A percentile compares a stretch with the other conserved stretches of the same genome.
phyloP scores from a whole-genome alignment of 2,329 filamentous ascomycete genomes.

The Aspergillus ruber region DNA sequence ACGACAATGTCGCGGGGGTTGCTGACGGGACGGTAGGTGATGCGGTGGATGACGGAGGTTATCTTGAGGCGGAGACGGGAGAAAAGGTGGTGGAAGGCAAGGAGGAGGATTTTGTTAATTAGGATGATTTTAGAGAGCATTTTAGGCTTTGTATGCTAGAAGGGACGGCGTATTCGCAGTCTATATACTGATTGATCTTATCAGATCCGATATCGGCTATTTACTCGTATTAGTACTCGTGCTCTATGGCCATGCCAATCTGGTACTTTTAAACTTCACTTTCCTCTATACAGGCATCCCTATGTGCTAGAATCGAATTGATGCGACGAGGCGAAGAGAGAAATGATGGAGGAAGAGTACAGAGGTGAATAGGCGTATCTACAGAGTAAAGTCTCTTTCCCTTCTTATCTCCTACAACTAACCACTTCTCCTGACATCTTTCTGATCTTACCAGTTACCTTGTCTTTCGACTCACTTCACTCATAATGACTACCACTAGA shows the following conservation, averaged over 20 bases:
- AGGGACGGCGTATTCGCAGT: not conserved
- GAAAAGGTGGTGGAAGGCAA: slow-evolving; percentile 1
- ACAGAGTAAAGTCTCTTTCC: too few species aligned
- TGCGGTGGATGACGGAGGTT: slow-evolving; percentile 5
- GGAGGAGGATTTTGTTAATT: slow-evolving; percentile 2
- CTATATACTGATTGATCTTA: not conserved
- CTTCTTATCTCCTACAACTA: too few species aligned
- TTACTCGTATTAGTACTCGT: not conserved
- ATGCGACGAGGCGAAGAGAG: too few species aligned
- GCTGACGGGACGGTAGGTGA: slow-evolving; percentile 7
- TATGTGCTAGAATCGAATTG: too few species aligned
- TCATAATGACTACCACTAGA: too few species aligned
- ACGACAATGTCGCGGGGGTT: slow-evolving; percentile 46
- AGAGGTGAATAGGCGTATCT: too few species aligned
- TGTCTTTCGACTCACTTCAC: too few species aligned
- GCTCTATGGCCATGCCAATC: not conserved
- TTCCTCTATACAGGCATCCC: too few species aligned
- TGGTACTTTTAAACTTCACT: not conserved
- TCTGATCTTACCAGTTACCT: too few species aligned
- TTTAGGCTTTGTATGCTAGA: not conserved
- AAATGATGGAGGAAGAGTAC: too few species aligned
- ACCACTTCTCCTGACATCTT: too few species aligned
- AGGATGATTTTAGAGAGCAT: slow-evolving; percentile 4
- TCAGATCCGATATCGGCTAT: not conserved
- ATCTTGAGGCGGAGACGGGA: slow-evolving; percentile 1